Percentiles rank a stretch among this genome's conserved stretches.
These are phyloP conservation scores for Erucastrum elatum DNA, from an alignment of 345 rosid species.

Conservation along the genomic window DNA sequence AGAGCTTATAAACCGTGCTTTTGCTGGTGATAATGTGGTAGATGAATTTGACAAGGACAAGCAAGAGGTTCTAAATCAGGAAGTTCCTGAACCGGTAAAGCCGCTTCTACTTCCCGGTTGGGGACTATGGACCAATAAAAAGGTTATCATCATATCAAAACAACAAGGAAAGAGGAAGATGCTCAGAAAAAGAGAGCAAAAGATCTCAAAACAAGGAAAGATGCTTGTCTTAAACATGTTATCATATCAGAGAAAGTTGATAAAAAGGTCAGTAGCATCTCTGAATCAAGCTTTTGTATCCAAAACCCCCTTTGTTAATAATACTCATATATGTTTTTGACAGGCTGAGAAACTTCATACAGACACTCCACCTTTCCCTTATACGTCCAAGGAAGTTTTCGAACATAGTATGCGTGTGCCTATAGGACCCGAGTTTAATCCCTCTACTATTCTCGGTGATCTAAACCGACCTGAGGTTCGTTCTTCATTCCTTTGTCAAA, in stretches of 20 bases:
- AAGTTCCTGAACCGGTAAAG: slow-evolving; percentile 81
- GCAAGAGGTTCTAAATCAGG: slow-evolving; percentile 62
- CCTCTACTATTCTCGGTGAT: slow-evolving; percentile 63
- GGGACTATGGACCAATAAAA: slow-evolving; percentile 69
- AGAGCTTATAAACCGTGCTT: slow-evolving; percentile 78
- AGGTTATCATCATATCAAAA: slow-evolving; percentile 43
- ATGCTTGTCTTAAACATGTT: slow-evolving; percentile 72
- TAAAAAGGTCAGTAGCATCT: slow-evolving; percentile 64
- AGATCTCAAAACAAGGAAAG: slow-evolving; percentile 78
- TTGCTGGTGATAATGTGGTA: slow-evolving; percentile 90
- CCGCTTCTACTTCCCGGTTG: slow-evolving; percentile 81
- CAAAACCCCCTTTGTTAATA: background rate
- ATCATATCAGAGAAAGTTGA: slow-evolving; percentile 83
- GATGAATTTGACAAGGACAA: slow-evolving; percentile 83
- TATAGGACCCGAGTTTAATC: slow-evolving; percentile 88
- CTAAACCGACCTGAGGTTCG: slow-evolving; percentile 74
- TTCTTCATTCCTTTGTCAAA: slow-evolving; percentile 4
- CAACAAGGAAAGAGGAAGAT: slow-evolving; percentile 65
- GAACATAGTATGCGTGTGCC: slow-evolving; percentile 92
- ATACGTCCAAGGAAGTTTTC: slow-evolving; percentile 71
- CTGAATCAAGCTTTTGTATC: background rate
- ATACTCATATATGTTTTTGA: slow-evolving; percentile 1
- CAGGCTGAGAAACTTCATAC: slow-evolving; percentile 84
- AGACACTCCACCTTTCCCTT: slow-evolving; percentile 74
- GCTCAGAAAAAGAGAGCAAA: slow-evolving; percentile 69